These are phyloP conservation scores for Torrubiellomyces zombiae DNA, from an alignment of 2,329 filamentous ascomycete species.

Conservation along the genomic window DNA sequence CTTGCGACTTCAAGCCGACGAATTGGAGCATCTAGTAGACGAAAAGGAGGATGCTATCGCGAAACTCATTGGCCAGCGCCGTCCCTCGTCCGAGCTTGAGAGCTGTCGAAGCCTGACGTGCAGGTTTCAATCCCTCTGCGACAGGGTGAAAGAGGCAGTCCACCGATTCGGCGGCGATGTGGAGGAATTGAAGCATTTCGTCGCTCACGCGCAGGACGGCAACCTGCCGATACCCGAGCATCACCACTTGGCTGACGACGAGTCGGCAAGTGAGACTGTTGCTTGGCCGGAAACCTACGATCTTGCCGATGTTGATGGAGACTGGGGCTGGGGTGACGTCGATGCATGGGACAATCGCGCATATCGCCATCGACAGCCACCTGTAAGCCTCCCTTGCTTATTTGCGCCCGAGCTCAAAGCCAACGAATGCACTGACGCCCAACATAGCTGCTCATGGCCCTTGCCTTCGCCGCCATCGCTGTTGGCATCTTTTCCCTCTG, in stretches of 20 bases:
- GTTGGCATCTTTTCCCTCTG: constrained; percentile 11
- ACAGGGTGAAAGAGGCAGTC: constrained; percentile 18
- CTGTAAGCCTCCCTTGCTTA: background rate
- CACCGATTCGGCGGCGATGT: constrained; percentile 7
- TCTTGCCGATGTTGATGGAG: background rate
- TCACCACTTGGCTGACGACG: background rate
- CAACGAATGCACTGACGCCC: background rate
- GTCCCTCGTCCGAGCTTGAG: constrained; percentile 7
- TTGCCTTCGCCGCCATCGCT: constrained; percentile 10
- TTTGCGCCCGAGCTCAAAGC: background rate
- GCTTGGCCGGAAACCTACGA: background rate
- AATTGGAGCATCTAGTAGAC: constrained; percentile 24
- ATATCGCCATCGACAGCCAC: constrained; percentile 2
- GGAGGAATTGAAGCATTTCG: constrained; percentile 2
- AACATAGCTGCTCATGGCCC: constrained; percentile 7
- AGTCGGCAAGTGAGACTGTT: background rate
- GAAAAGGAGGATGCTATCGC: constrained; percentile 23
- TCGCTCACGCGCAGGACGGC: constrained; percentile 1
- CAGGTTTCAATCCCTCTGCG: constrained; percentile 20
- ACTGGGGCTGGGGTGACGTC: background rate
- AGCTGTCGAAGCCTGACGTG: constrained; percentile 16
- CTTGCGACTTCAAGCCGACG: constrained; percentile 22
- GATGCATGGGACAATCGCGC: background rate
- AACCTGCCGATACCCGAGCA: constrained; percentile 1
- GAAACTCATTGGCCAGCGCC: constrained; percentile 15